Evolutionary conservation across 164 flowering plant genomes (phyloP).

Genomic region (Magnolia officinalis): DNA sequence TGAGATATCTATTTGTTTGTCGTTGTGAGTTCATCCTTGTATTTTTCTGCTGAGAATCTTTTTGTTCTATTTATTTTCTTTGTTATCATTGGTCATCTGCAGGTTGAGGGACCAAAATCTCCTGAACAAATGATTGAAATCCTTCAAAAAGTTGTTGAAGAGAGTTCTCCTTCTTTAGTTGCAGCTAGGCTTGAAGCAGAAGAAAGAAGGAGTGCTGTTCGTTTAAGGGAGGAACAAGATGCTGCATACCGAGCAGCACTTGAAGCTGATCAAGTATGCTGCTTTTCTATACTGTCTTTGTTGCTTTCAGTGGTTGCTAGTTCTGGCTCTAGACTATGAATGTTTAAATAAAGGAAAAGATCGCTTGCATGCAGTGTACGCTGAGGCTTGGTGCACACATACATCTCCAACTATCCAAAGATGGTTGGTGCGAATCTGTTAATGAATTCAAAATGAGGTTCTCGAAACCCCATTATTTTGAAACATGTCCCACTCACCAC

Average conservation of each 20-base stretch:
- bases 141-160: conserved; percentile 85
- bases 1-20: too few relatives aligned
- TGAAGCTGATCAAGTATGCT: conserved; percentile 90
- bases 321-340: not conserved
- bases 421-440: not conserved
- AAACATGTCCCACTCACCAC: not conserved
- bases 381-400: not conserved
- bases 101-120: conserved; percentile 91
- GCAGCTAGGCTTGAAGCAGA: conserved; percentile 90
- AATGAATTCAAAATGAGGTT: not conserved
- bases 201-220: conserved; percentile 77
- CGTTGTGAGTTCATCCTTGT: too few relatives aligned
- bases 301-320: conserved; percentile 1
- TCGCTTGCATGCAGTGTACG: not conserved
- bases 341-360: not conserved
- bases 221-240: conserved; percentile 97
- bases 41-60: not conserved
- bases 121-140: conserved; percentile 72
- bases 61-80: not conserved
- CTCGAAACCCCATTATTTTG: not conserved
- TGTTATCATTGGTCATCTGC: conserved; percentile 15
- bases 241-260: conserved; percentile 95
- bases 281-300: conserved; percentile 7
- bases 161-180: conserved; percentile 81
- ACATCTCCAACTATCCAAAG: not conserved